Conservation (phyloP, 345 rosid genomes). For the Rhizophora mangle region DNA sequence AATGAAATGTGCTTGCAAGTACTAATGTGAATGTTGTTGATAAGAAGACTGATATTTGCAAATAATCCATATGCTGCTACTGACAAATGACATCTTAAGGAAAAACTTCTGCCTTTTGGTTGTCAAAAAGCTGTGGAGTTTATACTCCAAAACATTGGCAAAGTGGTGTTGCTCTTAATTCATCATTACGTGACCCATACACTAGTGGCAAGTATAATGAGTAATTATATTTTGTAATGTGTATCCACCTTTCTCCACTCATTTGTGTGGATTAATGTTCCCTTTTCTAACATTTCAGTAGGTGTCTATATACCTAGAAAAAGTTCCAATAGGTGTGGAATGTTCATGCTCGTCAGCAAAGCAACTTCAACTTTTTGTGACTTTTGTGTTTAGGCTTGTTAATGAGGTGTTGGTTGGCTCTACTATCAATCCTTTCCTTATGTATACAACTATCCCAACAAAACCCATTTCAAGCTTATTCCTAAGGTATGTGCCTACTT, state of each 20-base stretch:
- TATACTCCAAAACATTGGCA: conserved; percentile 93
- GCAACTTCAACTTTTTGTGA: no score
- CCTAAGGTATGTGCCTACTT: no score
- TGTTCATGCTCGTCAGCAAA: no score
- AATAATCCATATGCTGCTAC: conserved; percentile 38
- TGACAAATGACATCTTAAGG: conserved; percentile 95
- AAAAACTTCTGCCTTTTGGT: conserved; percentile 85
- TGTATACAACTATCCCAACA: no score
- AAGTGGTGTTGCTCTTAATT: conserved; percentile 51
- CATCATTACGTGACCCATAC: conserved; percentile 93
- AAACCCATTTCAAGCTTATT: no score
- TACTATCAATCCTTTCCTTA: no score
- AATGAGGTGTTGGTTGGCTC: no score
- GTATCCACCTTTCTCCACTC: background rate
- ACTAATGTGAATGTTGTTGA: no score
- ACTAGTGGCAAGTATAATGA: conserved; percentile 63
- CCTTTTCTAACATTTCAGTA: conserved; percentile 47
- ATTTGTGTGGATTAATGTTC: conserved; percentile 9
- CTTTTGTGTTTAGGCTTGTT: no score
- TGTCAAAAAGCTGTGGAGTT: conserved; percentile 94
- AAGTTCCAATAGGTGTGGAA: conserved; percentile 28
- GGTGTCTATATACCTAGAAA: conserved; percentile 89
- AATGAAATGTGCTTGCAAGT: no score
- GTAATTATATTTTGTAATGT: conserved; percentile 1
- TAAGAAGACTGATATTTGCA: no score